Percentiles rank a stretch among this genome's conserved stretches.
Conservation (phyloP, 805 yeast genomes). For the Schwanniomyces pseudopolymorphus region DNA sequence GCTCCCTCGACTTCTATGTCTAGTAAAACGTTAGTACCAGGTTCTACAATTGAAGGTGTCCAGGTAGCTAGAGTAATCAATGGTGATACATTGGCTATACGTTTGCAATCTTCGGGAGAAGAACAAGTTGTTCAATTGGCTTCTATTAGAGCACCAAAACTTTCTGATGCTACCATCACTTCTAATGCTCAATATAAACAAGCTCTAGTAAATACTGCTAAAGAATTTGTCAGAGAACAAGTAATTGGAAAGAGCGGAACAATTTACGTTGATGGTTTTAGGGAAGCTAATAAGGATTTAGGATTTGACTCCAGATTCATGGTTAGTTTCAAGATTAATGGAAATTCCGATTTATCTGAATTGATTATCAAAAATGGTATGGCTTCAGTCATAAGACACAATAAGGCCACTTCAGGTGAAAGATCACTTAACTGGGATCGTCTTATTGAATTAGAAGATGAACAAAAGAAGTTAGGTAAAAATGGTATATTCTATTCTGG, state of each 20-base stretch:
- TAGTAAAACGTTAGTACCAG: conserved; percentile 34
- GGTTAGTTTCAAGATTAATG: conserved; percentile 55
- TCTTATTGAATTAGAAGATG: conserved; percentile 65
- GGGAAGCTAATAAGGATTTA: conserved; percentile 55
- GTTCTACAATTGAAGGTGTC: conserved; percentile 50
- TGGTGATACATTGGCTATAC: conserved; percentile 64
- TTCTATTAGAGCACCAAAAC: conserved; percentile 73
- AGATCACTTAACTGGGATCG: conserved; percentile 77
- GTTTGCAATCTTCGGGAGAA: conserved; percentile 45
- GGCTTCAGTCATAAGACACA: conserved; percentile 77
- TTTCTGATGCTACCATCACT: conserved; percentile 51
- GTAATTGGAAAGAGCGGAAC: conserved; percentile 71
- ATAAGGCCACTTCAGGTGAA: conserved; percentile 65
- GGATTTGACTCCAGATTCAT: conserved; percentile 65
- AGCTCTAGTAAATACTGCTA: conserved; percentile 62
- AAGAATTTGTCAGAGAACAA: conserved; percentile 68
- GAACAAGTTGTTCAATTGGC: conserved; percentile 73
- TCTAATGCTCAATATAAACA: conserved; percentile 36
- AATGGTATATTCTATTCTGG: conserved; percentile 60
- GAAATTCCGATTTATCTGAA: conserved; percentile 60
- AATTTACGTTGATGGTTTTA: conserved; percentile 59
- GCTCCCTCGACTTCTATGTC: conserved; percentile 12
- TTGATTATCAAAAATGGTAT: conserved; percentile 61
- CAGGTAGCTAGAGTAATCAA: conserved; percentile 60
- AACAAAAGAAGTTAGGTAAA: conserved; percentile 51